phyloP scores from a whole-genome alignment of 2,329 filamentous ascomycete genomes.

The Pseudogymnoascus sp. region DNA sequence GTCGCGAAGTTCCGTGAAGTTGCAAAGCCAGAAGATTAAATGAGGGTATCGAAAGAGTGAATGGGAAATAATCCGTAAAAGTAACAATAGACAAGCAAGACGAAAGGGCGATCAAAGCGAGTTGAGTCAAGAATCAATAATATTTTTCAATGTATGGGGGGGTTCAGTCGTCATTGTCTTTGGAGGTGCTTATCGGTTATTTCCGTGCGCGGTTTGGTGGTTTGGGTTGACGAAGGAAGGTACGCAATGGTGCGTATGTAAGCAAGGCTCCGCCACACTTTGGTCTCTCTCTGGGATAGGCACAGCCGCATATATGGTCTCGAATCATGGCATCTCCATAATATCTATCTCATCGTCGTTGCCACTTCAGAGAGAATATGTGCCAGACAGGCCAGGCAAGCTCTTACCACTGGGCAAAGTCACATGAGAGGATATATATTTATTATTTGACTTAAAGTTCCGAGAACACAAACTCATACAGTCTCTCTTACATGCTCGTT shows the following conservation, averaged over 20 bases:
- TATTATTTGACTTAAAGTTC: too few species aligned
- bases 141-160: constrained; percentile 8
- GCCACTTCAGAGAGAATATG: background rate
- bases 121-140: constrained; percentile 7
- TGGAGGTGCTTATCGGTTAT: constrained; percentile 6
- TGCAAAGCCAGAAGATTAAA: constrained; percentile 5
- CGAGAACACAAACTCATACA: too few species aligned
- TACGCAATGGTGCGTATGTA: constrained; percentile 7
- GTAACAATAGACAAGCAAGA: constrained; percentile 1
- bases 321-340: background rate
- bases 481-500: too few species aligned
- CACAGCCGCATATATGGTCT: background rate
- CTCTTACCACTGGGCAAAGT: too few species aligned
- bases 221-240: background rate
- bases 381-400: background rate
- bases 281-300: background rate
- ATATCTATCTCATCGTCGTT: background rate
- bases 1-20: constrained; percentile 5
- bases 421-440: too few species aligned
- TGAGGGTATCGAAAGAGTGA: constrained; percentile 8
- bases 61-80: background rate
- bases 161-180: constrained; percentile 7
- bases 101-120: constrained; percentile 2
- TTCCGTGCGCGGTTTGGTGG: constrained; percentile 3
- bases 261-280: constrained; percentile 9